A percentile compares a stretch with the other conserved stretches of the same genome.
Conservation (phyloP, 169 alveolate genomes). For the Plasmodium gonderi region DNA sequence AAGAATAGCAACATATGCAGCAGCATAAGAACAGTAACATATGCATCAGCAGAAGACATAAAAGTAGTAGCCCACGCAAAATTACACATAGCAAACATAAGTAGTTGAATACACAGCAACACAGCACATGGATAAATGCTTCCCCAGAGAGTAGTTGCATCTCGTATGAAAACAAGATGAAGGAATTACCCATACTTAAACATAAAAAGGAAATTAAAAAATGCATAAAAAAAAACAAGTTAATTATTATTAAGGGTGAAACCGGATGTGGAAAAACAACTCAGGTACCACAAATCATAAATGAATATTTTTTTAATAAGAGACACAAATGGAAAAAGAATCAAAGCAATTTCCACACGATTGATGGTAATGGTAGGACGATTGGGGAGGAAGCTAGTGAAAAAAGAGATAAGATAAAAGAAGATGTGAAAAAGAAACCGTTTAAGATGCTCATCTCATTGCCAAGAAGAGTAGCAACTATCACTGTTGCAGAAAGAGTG, state of each 20-base stretch:
- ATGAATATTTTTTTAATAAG: constrained; percentile 81
- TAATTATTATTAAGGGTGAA: constrained; percentile 87
- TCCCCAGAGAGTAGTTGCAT: no score
- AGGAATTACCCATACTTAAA: constrained; percentile 35
- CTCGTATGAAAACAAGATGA: background rate
- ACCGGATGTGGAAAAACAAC: constrained; percentile 98
- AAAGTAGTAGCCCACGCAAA: no score
- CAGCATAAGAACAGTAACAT: no score
- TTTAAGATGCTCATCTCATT: constrained; percentile 82
- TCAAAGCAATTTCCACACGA: no score
- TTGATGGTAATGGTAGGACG: background rate
- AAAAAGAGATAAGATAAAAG: background rate
- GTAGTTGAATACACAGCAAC: no score
- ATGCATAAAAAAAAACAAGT: constrained; percentile 27
- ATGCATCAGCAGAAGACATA: no score
- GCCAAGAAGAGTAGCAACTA: constrained; percentile 95
- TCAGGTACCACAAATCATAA: constrained; percentile 94
- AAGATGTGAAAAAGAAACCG: background rate
- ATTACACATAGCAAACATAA: no score
- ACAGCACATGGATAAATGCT: no score
- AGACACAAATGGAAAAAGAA: background rate
- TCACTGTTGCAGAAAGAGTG: constrained; percentile 91
- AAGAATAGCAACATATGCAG: no score
- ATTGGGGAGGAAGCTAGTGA: background rate
- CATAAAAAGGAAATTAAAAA: constrained; percentile 59